Conservation (phyloP, 805 yeast genomes). For the Jamesozyma lodderae region DNA sequence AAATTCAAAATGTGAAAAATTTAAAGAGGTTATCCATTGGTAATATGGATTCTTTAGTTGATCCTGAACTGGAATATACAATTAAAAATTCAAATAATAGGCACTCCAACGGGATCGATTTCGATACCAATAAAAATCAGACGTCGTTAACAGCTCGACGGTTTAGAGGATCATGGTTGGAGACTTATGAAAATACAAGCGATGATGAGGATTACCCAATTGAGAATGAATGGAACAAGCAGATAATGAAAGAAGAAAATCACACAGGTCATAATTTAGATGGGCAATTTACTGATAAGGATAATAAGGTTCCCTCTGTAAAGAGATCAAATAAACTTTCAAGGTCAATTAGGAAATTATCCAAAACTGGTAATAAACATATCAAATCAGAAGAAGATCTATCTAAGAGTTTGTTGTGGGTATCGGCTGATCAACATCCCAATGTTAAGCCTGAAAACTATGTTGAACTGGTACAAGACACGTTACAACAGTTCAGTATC, state of each 20-base stretch:
- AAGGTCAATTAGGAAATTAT: background rate
- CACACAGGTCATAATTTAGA: no score
- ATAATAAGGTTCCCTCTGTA: background rate
- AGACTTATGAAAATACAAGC: background rate
- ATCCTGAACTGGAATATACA: constrained; percentile 53
- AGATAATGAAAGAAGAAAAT: background rate
- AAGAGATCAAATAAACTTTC: background rate
- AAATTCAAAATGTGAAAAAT: constrained; percentile 64
- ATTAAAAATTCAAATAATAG: constrained; percentile 1
- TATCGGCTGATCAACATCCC: constrained; percentile 89
- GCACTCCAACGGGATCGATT: no score
- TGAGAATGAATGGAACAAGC: background rate
- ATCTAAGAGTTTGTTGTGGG: constrained; percentile 68
- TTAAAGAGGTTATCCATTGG: constrained; percentile 67
- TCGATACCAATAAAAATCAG: no score
- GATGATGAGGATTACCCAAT: background rate
- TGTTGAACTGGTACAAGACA: constrained; percentile 50
- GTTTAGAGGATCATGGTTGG: background rate
- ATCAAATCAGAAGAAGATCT: constrained; percentile 1
- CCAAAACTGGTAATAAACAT: background rate
- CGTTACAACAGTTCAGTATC: constrained; percentile 23
- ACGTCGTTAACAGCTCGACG: no score
- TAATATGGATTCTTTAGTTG: constrained; percentile 37
- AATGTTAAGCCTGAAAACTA: constrained; percentile 85
- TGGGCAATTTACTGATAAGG: no score